Evolutionary conservation across 495 filamentous ascomycete genomes (phyloP).

Genomic region (Trichoderma orchidacearum): DNA sequence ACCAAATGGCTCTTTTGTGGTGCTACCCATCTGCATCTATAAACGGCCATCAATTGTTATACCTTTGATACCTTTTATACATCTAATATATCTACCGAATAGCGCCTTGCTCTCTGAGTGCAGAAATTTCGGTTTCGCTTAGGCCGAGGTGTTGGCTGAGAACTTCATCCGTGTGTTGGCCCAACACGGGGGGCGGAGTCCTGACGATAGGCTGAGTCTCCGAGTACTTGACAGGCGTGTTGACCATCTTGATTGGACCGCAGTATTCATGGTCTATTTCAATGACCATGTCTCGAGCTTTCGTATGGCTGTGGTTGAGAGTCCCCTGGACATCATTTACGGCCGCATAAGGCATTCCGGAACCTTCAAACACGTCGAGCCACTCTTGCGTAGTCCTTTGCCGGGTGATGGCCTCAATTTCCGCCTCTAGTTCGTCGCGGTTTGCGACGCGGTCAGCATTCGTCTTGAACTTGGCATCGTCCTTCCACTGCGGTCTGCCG

Average conservation of each 20-base stretch:
- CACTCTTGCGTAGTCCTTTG: constrained; percentile 81
- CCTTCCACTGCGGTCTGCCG: constrained; percentile 66
- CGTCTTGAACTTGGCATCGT: constrained; percentile 56
- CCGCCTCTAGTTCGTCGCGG: constrained; percentile 55
- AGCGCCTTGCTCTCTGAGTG: constrained; percentile 53
- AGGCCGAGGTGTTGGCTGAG: constrained; percentile 53
- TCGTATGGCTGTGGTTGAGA: constrained; percentile 73
- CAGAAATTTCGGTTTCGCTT: constrained; percentile 43
- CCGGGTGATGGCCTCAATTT: constrained; percentile 61
- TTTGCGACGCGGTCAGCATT: constrained; percentile 77
- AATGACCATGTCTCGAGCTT: constrained; percentile 75
- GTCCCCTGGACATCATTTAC: constrained; percentile 84
- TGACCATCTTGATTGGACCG: constrained; percentile 78
- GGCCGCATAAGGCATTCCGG: constrained; percentile 88
- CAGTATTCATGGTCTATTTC: constrained; percentile 73
- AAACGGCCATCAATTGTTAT: too few species aligned
- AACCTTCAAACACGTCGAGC: constrained; percentile 75
- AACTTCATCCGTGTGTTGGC: constrained; percentile 87
- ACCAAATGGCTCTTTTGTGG: too few species aligned
- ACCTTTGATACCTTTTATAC: not conserved
- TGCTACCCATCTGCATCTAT: too few species aligned
- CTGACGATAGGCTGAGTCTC: constrained; percentile 65
- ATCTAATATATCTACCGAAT: constrained; percentile 43
- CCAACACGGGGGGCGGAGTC: constrained; percentile 69
- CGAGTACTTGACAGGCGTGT: constrained; percentile 94